A percentile compares a stretch with the other conserved stretches of the same genome.
phyloP scores from a whole-genome alignment of 2,329 filamentous ascomycete genomes.

The Trichoderma atrobrunneum region DNA sequence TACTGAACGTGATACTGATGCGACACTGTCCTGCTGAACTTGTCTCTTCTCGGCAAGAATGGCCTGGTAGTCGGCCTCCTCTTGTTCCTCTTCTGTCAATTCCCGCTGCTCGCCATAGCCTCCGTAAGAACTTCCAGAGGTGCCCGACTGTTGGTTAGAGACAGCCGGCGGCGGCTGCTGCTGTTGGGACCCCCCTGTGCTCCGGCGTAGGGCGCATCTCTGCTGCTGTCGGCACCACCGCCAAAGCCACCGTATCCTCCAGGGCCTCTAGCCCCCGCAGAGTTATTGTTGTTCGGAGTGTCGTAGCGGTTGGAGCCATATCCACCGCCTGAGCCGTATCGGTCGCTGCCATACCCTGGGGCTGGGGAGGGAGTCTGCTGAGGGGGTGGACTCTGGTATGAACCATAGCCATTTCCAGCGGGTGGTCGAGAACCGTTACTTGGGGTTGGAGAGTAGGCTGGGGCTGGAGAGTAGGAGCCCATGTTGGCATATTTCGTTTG shows the following conservation, averaged over 20 bases:
- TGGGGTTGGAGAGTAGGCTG: conserved; percentile 46
- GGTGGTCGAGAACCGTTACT: conserved; percentile 28
- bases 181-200: conserved; percentile 50
- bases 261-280: conserved; percentile 42
- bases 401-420: conserved; percentile 10
- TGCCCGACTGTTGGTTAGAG: conserved; percentile 28
- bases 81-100: conserved; percentile 76
- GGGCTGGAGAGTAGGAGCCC: conserved; percentile 46
- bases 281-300: conserved; percentile 28
- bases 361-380: conserved; percentile 33
- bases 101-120: conserved; percentile 69
- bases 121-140: conserved; percentile 38
- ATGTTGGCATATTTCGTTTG: conserved; percentile 45
- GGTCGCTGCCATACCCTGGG: conserved; percentile 52
- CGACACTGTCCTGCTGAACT: conserved; percentile 70
- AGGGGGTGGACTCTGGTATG: conserved; percentile 20
- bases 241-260: conserved; percentile 63
- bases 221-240: conserved; percentile 49
- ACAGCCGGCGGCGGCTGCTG: conserved; percentile 29
- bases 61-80: conserved; percentile 67
- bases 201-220: conserved; percentile 62
- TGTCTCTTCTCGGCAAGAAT: conserved; percentile 56
- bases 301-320: conserved; percentile 56
- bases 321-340: conserved; percentile 49
- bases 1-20: conserved; percentile 39